These are phyloP conservation scores for Picochlorum sp. DNA, from an alignment of 139 green algal species.

Conservation along the genomic window DNA sequence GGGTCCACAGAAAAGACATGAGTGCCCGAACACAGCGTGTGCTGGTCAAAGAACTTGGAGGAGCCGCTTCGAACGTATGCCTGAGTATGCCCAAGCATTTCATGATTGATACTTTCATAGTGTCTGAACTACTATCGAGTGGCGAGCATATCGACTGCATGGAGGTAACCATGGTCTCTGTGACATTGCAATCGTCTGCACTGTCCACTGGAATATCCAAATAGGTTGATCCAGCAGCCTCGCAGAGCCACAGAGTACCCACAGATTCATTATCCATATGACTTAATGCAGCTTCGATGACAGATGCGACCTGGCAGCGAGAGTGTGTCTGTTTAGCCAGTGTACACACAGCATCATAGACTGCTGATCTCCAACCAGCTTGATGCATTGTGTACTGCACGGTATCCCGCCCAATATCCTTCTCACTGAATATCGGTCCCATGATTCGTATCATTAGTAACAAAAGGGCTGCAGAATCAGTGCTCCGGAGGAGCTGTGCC, in stretches of 20 bases:
- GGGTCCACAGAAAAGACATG: background rate
- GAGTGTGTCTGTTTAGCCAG: constrained; percentile 24
- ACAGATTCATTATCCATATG: background rate
- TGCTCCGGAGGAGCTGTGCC: too few relatives aligned
- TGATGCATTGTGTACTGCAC: constrained; percentile 13
- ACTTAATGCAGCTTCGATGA: constrained; percentile 17
- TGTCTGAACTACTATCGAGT: too few relatives aligned
- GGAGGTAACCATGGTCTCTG: background rate
- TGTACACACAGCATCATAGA: constrained; percentile 19
- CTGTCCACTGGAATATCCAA: background rate
- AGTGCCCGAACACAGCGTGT: background rate
- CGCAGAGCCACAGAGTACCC: background rate
- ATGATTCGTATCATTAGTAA: too few relatives aligned
- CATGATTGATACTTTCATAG: background rate
- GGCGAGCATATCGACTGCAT: background rate
- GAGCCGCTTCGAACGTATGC: background rate
- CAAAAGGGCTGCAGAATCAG: too few relatives aligned
- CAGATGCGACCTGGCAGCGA: constrained; percentile 28
- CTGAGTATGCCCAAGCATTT: background rate
- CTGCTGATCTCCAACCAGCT: constrained; percentile 4
- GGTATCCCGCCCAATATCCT: constrained; percentile 2
- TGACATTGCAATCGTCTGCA: background rate
- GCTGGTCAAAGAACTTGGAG: background rate
- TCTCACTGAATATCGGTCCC: too few relatives aligned
- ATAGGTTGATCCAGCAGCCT: background rate